A percentile compares a stretch with the other conserved stretches of the same genome.
Evolutionary conservation across 2,329 filamentous ascomycete species (phyloP).

Genomic region (Sclerotinia minor): DNA sequence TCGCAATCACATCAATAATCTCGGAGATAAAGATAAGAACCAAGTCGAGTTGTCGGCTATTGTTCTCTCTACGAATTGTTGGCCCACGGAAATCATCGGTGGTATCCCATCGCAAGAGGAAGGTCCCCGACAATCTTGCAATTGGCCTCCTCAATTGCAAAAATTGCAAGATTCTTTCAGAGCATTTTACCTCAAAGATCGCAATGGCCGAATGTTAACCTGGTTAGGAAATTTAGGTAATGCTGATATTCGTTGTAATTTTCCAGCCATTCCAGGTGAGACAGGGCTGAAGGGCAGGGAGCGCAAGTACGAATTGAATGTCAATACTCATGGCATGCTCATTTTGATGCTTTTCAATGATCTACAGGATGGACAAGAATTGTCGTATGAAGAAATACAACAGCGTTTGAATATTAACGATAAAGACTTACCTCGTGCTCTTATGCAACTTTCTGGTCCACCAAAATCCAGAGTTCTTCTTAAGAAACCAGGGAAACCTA

Average conservation of each 20-base stretch:
- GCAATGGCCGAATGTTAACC: conserved; percentile 83
- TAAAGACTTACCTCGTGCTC: conserved; percentile 70
- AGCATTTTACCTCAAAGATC: conserved; percentile 81
- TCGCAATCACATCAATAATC: conserved; percentile 61
- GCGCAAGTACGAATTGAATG: conserved; percentile 83
- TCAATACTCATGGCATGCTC: conserved; percentile 90
- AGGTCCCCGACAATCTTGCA: conserved; percentile 54
- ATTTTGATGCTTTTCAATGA: conserved; percentile 90
- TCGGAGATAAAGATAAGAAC: conserved; percentile 55
- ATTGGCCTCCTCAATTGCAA: conserved; percentile 73
- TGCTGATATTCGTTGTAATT: conserved; percentile 79
- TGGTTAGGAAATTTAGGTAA: conserved; percentile 75
- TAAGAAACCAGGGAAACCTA: conserved; percentile 75
- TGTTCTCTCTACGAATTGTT: conserved; percentile 89
- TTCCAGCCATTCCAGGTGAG: conserved; percentile 72
- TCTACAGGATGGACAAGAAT: conserved; percentile 52
- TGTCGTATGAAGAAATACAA: conserved; percentile 76
- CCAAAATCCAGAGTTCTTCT: conserved; percentile 78
- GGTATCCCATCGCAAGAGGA: conserved; percentile 53
- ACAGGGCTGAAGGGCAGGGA: conserved; percentile 59
- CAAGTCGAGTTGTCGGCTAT: conserved; percentile 79
- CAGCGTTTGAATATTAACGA: conserved; percentile 75
- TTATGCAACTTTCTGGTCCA: conserved; percentile 79
- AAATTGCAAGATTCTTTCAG: conserved; percentile 81
- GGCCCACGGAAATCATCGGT: conserved; percentile 88